These are phyloP conservation scores for Psilocybe azurescens DNA, from an alignment of 768 basidiomycete species.

Conservation along the genomic window DNA sequence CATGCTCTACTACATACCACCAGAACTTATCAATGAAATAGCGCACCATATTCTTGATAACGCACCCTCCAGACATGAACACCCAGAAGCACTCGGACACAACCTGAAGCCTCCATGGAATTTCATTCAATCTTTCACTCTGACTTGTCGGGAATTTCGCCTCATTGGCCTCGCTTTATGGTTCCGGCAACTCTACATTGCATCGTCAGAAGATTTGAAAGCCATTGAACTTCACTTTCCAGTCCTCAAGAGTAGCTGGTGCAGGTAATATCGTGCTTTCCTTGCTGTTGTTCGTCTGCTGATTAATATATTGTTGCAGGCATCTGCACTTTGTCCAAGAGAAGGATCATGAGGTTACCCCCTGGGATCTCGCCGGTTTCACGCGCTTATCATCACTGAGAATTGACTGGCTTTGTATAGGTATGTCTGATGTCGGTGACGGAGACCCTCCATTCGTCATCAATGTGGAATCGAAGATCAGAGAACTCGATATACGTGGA, in stretches of 20 bases:
- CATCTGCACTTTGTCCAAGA: slow-evolving; percentile 36
- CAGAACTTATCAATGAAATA: slow-evolving; percentile 40
- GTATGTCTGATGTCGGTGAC: slow-evolving; percentile 16
- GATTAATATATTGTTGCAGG: slow-evolving; percentile 18
- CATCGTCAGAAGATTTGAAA: slow-evolving; percentile 26
- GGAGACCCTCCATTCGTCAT: slow-evolving; percentile 22
- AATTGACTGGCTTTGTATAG: slow-evolving; percentile 32
- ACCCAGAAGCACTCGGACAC: slow-evolving; percentile 18
- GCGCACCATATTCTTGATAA: slow-evolving; percentile 26
- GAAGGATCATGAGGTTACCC: slow-evolving; percentile 10
- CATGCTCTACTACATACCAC: slow-evolving; percentile 25
- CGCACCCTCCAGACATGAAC: neutral
- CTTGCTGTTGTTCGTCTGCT: neutral
- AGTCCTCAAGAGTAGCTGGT: slow-evolving; percentile 28
- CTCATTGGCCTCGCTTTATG: slow-evolving; percentile 33
- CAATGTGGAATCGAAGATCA: slow-evolving; percentile 29
- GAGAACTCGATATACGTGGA: slow-evolving; percentile 35
- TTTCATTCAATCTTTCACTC: slow-evolving; percentile 31
- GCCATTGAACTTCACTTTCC: slow-evolving; percentile 30
- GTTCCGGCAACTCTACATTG: slow-evolving; percentile 36
- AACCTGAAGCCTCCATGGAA: slow-evolving; percentile 33
- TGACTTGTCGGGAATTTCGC: slow-evolving; percentile 35
- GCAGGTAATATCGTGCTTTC: slow-evolving; percentile 11
- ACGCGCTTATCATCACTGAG: slow-evolving; percentile 27
- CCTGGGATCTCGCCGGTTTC: slow-evolving; percentile 33